phyloP scores from a whole-genome alignment of 2,329 filamentous ascomycete genomes.

The Xylaria sp. region DNA sequence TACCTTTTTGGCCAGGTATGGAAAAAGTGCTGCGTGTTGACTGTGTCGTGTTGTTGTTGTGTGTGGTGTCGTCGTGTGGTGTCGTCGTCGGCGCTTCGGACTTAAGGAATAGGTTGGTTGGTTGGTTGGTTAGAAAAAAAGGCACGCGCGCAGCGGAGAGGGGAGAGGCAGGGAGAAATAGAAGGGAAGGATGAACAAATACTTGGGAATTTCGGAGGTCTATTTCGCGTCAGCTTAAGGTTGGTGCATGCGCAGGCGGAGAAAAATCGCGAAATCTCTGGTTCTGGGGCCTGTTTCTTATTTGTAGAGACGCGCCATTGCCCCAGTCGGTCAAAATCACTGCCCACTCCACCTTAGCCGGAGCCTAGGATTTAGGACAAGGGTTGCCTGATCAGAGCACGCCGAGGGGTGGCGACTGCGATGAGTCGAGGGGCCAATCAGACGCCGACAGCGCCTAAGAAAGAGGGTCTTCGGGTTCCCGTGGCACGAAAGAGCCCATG shows the following conservation, averaged over 20 bases:
- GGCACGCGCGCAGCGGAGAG: conserved; percentile 20
- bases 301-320: conserved; percentile 37
- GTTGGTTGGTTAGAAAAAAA: conserved; percentile 15
- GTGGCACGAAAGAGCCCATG: conserved; percentile 3
- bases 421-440: conserved; percentile 21
- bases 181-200: conserved; percentile 35
- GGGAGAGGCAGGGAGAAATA: conserved; percentile 32
- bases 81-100: conserved; percentile 26
- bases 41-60: conserved; percentile 18
- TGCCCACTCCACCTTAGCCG: conserved; percentile 24
- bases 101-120: conserved; percentile 22
- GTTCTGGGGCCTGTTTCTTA: conserved; percentile 39
- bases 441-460: not conserved
- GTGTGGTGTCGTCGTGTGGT: conserved; percentile 3
- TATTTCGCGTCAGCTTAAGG: conserved; percentile 27
- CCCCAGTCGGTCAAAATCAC: conserved; percentile 29
- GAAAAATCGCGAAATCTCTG: conserved; percentile 35
- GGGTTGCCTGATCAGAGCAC: conserved; percentile 17
- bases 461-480: conserved; percentile 19
- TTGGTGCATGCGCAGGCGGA: conserved; percentile 23
- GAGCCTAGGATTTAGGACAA: conserved; percentile 21
- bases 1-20: conserved; percentile 14
- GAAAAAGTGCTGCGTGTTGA: conserved; percentile 18
- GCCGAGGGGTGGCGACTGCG: conserved; percentile 18
- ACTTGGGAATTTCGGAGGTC: conserved; percentile 33